Evolutionary conservation across 176 grass and related monocot species (phyloP).

Genomic region (Oryza nivara): DNA sequence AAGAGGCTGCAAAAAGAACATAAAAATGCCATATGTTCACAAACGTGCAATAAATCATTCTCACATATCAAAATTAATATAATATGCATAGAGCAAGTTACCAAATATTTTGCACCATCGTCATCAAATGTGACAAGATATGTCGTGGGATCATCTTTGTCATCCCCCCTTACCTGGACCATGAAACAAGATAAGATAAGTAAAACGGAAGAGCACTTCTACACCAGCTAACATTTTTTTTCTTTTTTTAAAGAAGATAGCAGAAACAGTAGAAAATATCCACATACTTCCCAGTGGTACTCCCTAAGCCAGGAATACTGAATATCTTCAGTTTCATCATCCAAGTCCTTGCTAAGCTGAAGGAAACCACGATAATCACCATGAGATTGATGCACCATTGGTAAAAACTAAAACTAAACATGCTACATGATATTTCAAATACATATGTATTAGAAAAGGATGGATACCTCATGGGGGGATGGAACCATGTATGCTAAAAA

Average conservation of each 20-base stretch:
- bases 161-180: conserved; percentile 79
- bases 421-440: conserved; percentile 5
- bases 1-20: conserved; percentile 73
- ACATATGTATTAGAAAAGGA: conserved; percentile 30
- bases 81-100: conserved; percentile 47
- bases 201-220: conserved; percentile 19
- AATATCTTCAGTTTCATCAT: conserved; percentile 82
- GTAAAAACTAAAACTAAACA: conserved; percentile 1
- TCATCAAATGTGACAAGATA: conserved; percentile 90
- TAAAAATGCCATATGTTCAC: conserved; percentile 24
- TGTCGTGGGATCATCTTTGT: conserved; percentile 87
- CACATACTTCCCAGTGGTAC: conserved; percentile 97
- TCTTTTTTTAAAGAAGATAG: background rate
- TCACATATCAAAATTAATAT: conserved; percentile 14
- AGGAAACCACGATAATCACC: conserved; percentile 37
- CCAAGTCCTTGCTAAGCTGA: conserved; percentile 75
- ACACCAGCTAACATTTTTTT: background rate
- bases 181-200: conserved; percentile 38
- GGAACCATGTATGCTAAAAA: conserved; percentile 98
- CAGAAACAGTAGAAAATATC: conserved; percentile 9
- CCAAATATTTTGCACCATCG: conserved; percentile 88
- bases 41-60: conserved; percentile 31
- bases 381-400: conserved; percentile 18
- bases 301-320: conserved; percentile 89
- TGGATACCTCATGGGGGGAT: conserved; percentile 67